Percentiles rank a stretch among this genome's conserved stretches.
Evolutionary conservation across 352 stramenopile species (phyloP).

Genomic region (Phytopythium helicoides): DNA sequence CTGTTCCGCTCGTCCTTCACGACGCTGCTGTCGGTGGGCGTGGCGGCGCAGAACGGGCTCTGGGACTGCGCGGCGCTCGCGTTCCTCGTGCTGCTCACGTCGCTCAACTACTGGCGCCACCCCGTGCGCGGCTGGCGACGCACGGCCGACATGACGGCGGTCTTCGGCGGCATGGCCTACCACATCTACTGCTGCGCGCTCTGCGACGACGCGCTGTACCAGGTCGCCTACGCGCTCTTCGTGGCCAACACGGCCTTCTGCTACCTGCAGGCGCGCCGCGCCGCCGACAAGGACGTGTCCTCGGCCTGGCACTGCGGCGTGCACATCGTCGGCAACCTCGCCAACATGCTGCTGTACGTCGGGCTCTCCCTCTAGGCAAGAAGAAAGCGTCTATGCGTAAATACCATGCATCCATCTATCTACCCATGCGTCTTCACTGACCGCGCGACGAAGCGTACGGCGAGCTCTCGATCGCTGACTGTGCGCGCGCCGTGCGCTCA

Average conservation of each 20-base stretch:
- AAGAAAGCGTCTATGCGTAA: constrained; percentile 1
- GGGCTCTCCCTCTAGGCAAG: constrained; percentile 45
- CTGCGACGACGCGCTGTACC: constrained; percentile 51
- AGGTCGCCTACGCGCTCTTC: constrained; percentile 60
- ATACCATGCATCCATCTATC: constrained; percentile 1
- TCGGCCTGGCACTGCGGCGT: constrained; percentile 80
- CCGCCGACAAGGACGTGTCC: constrained; percentile 59
- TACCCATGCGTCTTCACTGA: neutral
- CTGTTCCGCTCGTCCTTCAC: constrained; percentile 75
- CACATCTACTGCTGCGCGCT: constrained; percentile 67
- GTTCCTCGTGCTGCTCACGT: constrained; percentile 74
- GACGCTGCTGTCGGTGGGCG: constrained; percentile 58
- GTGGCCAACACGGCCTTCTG: constrained; percentile 69
- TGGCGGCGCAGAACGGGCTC: constrained; percentile 48
- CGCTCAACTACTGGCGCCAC: constrained; percentile 84
- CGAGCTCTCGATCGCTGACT: constrained; percentile 47
- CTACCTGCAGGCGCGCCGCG: constrained; percentile 63
- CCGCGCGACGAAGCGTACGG: constrained; percentile 55
- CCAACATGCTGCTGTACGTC: constrained; percentile 75
- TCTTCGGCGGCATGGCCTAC: constrained; percentile 54
- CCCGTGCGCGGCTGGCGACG: constrained; percentile 74
- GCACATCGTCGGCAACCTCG: constrained; percentile 72
- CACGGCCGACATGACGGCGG: constrained; percentile 62
- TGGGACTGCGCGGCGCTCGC: constrained; percentile 63
- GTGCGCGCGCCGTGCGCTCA: constrained; percentile 25